These are phyloP conservation scores for Brettanomyces bruxellensis DNA, from an alignment of 805 yeast genomes.

Conservation along the genomic window DNA sequence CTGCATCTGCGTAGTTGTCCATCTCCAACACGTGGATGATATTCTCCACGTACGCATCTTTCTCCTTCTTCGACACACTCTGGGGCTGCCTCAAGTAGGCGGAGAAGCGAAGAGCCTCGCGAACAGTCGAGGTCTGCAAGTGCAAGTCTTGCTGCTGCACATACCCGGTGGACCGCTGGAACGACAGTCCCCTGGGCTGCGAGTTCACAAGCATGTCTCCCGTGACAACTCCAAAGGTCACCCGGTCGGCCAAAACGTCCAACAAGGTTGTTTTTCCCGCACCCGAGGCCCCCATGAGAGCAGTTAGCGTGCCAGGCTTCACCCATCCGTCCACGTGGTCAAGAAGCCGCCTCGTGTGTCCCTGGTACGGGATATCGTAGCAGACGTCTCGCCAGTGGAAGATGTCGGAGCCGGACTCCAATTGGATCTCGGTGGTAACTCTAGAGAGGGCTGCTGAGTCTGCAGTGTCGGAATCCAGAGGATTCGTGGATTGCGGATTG, in stretches of 20 bases:
- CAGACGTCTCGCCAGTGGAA: slow-evolving; percentile 70
- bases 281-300: slow-evolving; percentile 53
- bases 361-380: slow-evolving; percentile 53
- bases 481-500: slow-evolving; percentile 1
- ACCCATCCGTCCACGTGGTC: slow-evolving; percentile 69
- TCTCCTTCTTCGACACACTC: slow-evolving; percentile 31
- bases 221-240: slow-evolving; percentile 41
- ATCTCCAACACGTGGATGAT: slow-evolving; percentile 39
- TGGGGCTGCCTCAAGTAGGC: slow-evolving; percentile 37
- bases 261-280: slow-evolving; percentile 49
- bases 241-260: slow-evolving; percentile 41
- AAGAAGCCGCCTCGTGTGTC: slow-evolving; percentile 45
- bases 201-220: slow-evolving; percentile 50
- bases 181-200: slow-evolving; percentile 32
- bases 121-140: slow-evolving; percentile 36
- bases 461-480: slow-evolving; percentile 20
- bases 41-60: slow-evolving; percentile 38
- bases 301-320: slow-evolving; percentile 70
- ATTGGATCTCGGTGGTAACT: slow-evolving; percentile 1
- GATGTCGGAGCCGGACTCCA: slow-evolving; percentile 30
- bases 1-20: slow-evolving; percentile 44
- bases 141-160: slow-evolving; percentile 51
- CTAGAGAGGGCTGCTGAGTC: slow-evolving; percentile 4
- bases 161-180: slow-evolving; percentile 42
- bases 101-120: slow-evolving; percentile 40